Evolutionary conservation across 2,329 filamentous ascomycete genomes (phyloP).

Genomic region (Gaeumannomyces sp.): DNA sequence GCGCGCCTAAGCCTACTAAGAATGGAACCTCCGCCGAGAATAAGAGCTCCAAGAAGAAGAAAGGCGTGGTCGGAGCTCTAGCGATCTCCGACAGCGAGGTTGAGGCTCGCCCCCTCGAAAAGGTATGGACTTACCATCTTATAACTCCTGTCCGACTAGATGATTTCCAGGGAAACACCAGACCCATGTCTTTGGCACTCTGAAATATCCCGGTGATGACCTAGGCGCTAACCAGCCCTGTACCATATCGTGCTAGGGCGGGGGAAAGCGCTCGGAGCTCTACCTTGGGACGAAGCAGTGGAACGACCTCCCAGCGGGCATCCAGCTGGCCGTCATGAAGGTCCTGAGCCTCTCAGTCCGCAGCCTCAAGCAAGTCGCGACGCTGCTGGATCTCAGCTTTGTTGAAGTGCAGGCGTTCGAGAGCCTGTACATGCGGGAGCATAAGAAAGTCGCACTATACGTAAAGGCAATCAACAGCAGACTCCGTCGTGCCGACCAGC

Average conservation of each 20-base stretch:
- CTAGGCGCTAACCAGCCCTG: no score
- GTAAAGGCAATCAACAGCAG: neutral
- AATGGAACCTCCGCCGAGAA: no score
- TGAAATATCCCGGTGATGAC: no score
- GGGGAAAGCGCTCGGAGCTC: no score
- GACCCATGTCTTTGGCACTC: no score
- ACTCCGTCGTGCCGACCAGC: neutral
- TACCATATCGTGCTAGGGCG: no score
- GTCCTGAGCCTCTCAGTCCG: constrained; percentile 11
- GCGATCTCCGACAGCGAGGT: neutral
- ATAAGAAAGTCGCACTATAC: constrained; percentile 3
- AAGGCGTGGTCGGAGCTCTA: neutral
- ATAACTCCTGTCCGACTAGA: no score
- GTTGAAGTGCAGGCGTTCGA: constrained; percentile 10
- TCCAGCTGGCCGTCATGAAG: constrained; percentile 16
- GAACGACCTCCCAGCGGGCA: constrained; percentile 10
- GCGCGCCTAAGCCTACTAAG: no score
- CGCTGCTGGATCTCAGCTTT: constrained; percentile 10
- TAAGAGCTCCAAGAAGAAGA: neutral
- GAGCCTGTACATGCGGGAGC: constrained; percentile 12
- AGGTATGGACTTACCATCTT: no score
- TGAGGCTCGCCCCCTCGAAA: neutral
- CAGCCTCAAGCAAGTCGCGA: constrained; percentile 3
- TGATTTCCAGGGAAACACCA: no score
- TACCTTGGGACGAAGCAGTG: neutral